Base-by-base conservation (phyloP, 2,329 filamentous ascomycete species). In the Trichoderma koningii region DNA sequence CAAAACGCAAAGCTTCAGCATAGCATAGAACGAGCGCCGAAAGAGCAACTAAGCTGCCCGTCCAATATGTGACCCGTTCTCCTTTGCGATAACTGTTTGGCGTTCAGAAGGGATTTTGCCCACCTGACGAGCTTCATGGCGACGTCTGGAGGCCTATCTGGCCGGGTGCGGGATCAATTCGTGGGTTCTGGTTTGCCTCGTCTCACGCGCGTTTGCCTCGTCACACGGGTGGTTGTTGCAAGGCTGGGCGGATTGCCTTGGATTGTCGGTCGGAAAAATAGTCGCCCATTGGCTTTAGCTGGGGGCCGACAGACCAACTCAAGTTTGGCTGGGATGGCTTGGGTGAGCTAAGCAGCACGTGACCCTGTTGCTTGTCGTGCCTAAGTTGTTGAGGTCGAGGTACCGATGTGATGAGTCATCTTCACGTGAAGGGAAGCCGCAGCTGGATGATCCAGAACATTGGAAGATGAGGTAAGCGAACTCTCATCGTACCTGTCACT, bases 101-200 rank as follows among this genome's bases (percentile, higher is more conserved):
- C 59, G 34, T 63, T 34, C 21, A 23, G 38, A 69, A 69, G 70
- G 67, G 70, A 67, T 68, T 69, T 59, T 62, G 30, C 89, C 82
- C 87, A 97, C 93, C 93, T 91, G 80, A 97, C 93, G 83, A 97
- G 91, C 90, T 97, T 97, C 93, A 97, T 97, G 69, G 79, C 92
- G 83, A 69, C 77, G 71, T 67, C 34, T 38, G 51, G n/a, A 34
- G 38, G 55, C 61, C 61, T 60, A 55, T 62, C 12, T 59, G 50
- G 62, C 51, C 45, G 47, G 15, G 34, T 65, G 64, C 65, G 66
- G 55, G 52, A 59, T 66, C 66, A 15, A 34, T 38, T 60, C 34
- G 60, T 50, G 61, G 38, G 47, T 66, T 53, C 60, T n/a, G 47
- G 56, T n/a, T 12, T 34, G 61, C 44, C 52, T 55, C 61, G 34